These are phyloP conservation scores for Coemansia sp. DNA, from an alignment of 192 early-diverging fungal species.

Conservation along the genomic window DNA sequence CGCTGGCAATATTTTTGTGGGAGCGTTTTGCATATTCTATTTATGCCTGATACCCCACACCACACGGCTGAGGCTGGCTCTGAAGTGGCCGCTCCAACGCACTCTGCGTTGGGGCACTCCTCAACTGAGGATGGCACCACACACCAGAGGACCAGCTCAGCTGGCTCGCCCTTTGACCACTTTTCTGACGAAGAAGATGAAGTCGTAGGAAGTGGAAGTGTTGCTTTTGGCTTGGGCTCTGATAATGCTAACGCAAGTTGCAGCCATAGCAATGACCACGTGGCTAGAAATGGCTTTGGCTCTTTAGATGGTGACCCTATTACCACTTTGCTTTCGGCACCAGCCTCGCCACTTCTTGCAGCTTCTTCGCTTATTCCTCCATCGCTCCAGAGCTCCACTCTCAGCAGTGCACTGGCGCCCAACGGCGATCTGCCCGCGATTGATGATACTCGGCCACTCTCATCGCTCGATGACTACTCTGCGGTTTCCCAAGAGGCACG, in stretches of 20 bases:
- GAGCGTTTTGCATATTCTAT: not conserved
- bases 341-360: not conserved
- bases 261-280: not conserved
- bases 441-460: constrained; percentile 25
- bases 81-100: not conserved
- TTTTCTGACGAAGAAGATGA: constrained; percentile 6
- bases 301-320: not conserved
- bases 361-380: constrained; percentile 5
- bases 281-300: constrained; percentile 2
- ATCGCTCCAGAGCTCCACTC: constrained; percentile 4
- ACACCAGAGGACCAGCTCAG: not conserved
- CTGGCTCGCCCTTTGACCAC: constrained; percentile 1
- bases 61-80: constrained; percentile 1
- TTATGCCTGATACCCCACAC: constrained; percentile 16
- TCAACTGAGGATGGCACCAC: not conserved
- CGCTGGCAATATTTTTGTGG: not conserved
- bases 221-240: not conserved
- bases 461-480: constrained; percentile 25
- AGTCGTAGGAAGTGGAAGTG: constrained; percentile 7
- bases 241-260: not conserved
- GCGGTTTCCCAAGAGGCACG: constrained; percentile 26
- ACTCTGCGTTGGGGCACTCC: not conserved
- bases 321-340: not conserved
- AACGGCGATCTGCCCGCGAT: not conserved
- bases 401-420: not conserved